Evolutionary conservation across 75 land plant genomes (phyloP).

Genomic region (Pinus tabuliformis): DNA sequence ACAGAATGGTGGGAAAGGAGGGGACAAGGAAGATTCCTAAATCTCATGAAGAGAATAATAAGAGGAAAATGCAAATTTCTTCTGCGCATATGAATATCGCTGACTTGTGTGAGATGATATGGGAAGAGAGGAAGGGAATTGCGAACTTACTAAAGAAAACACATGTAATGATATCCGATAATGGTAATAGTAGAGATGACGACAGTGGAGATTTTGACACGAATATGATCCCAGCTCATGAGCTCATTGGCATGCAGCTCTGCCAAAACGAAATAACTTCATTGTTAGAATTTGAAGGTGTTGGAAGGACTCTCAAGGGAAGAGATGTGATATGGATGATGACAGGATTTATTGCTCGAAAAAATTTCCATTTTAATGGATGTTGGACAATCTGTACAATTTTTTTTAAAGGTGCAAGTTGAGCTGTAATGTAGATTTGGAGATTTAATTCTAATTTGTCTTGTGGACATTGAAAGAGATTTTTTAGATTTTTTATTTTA

Average conservation of each 20-base stretch:
- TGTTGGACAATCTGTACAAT: too few species aligned
- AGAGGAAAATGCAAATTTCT: constrained; percentile 12
- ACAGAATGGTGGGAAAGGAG: not conserved
- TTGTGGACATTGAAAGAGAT: too few species aligned
- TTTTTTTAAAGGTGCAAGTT: too few species aligned
- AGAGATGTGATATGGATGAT: constrained; percentile 65
- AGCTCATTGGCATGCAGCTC: constrained; percentile 47
- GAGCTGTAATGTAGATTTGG: too few species aligned
- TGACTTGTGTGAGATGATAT: constrained; percentile 53
- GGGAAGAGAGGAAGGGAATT: constrained; percentile 16
- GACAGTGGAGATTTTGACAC: constrained; percentile 18
- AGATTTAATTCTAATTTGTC: too few species aligned
- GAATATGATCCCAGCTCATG: constrained; percentile 65
- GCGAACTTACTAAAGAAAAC: constrained; percentile 8
- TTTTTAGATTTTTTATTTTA: too few species aligned
- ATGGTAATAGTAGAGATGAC: constrained; percentile 4
- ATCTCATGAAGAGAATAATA: not conserved
- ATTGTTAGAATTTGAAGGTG: constrained; percentile 77
- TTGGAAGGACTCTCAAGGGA: constrained; percentile 78
- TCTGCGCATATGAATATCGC: constrained; percentile 72
- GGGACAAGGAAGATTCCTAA: not conserved
- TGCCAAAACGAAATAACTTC: constrained; percentile 51
- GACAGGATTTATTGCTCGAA: constrained; percentile 68
- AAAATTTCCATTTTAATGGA: too few species aligned
- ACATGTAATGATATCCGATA: too few species aligned